phyloP scores from a whole-genome alignment of 2,329 filamentous ascomycete species.

The Colletotrichum lupini region DNA sequence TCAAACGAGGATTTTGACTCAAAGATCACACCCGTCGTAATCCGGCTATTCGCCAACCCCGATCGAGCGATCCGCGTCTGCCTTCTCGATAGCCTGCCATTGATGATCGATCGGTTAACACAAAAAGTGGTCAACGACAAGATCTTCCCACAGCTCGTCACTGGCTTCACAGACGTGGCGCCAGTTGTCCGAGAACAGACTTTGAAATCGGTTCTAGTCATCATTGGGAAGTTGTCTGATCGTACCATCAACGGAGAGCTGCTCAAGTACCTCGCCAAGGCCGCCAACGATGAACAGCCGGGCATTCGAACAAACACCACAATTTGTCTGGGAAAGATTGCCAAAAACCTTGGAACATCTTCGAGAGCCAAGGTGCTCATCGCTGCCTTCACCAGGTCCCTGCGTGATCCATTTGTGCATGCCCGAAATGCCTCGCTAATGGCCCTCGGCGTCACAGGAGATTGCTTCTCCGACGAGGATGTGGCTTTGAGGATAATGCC shows the following conservation, averaged over 20 bases:
- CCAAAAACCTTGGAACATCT: conserved; percentile 82
- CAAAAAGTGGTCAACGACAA: conserved; percentile 95
- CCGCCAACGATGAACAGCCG: conserved; percentile 96
- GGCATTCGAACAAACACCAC: conserved; percentile 98
- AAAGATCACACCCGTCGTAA: conserved; percentile 85
- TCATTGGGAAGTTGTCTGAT: conserved; percentile 91
- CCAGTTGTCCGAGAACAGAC: conserved; percentile 96
- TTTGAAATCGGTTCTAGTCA: conserved; percentile 88
- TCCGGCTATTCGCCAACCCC: conserved; percentile 89
- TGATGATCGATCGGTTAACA: conserved; percentile 90
- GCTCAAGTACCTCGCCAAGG: conserved; percentile 90
- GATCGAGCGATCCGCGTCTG: conserved; percentile 93
- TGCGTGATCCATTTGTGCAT: conserved; percentile 94
- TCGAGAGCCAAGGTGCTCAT: conserved; percentile 90
- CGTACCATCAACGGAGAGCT: conserved; percentile 94
- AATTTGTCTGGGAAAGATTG: conserved; percentile 96
- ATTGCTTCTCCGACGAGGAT: conserved; percentile 91
- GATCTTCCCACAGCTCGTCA: conserved; percentile 95
- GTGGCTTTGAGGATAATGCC: conserved; percentile 87
- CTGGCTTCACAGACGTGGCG: conserved; percentile 91
- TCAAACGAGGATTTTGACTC: conserved; percentile 89
- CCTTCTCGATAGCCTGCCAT: conserved; percentile 85
- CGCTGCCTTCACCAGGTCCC: conserved; percentile 88
- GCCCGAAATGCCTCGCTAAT: conserved; percentile 90
- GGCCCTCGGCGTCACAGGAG: conserved; percentile 85